Base-by-base conservation (phyloP, 2,329 filamentous ascomycete species). In the Hymenoscyphus fraxineus region DNA sequence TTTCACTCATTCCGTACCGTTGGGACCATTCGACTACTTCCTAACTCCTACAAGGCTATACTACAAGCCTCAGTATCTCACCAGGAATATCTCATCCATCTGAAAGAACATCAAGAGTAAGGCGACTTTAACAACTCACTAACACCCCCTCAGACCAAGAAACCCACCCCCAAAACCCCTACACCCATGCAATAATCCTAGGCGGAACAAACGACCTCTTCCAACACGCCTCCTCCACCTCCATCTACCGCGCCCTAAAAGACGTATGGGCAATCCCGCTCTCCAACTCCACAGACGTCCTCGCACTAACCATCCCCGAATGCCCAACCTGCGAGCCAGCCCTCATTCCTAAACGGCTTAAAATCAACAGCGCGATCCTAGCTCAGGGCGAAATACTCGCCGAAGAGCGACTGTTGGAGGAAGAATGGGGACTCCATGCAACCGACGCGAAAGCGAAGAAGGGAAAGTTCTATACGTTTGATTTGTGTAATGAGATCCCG, bases 151-250 rank as follows among this genome's bases (percentile, higher is more conserved):
- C 47, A 71, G 69, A 70, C 44, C 44, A 69, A 62, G 66, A 69
- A 56, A 39, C 56, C 22, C 56, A 68, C 31, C 59, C 63, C 15
- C 12, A 66, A 5, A 27, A 31, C 5, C 69, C 71, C 10, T 74
- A 73, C 22, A 83, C 88, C 77, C 89, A 86, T 85, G 81, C 83
- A 15, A 81, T 90, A 39, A 75, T 89, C 4, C 80, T 90, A 1
- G 87, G 85, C 9, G 87, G 87, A 2, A 89, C 87, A 59, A 90
- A 89, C 70, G 87, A 90, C 68, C 73, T 89, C 5, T 81, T 75
- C 27, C 78, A 77, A 65, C 71, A 73, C 9, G 68, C 70, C 40
- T 15, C 57, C 2, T 68, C 79, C 9, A 74, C 80, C 0, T 71
- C 77, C 1, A 83, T 88, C 27, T 82, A 82, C 68, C 70, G 78